A percentile compares a stretch with the other conserved stretches of the same genome.
phyloP scores from a whole-genome alignment of 768 basidiomycete genomes.

The Suillus tomentosus region DNA sequence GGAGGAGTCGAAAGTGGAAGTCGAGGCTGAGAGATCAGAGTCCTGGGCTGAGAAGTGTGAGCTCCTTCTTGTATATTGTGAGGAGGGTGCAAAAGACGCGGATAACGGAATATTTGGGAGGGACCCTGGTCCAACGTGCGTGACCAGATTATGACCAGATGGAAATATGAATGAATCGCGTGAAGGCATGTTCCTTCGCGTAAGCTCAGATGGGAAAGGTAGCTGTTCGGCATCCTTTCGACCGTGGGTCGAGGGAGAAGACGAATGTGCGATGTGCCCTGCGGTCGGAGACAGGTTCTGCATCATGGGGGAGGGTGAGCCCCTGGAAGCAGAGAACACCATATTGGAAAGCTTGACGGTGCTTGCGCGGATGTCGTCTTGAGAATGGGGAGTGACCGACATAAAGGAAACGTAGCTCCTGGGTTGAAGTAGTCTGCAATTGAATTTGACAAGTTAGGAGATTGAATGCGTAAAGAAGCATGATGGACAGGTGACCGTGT shows the following conservation, averaged over 20 bases:
- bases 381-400: conserved; percentile 47
- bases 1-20: conserved; percentile 30
- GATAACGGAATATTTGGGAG: conserved; percentile 16
- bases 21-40: conserved; percentile 29
- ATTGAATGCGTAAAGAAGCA: conserved; percentile 17
- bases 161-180: conserved; percentile 45
- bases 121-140: conserved; percentile 7
- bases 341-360: conserved; percentile 69
- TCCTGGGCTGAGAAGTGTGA: conserved; percentile 24
- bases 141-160: conserved; percentile 24
- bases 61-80: conserved; percentile 27
- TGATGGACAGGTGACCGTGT: conserved; percentile 13
- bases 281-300: background rate
- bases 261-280: background rate
- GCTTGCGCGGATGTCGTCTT: conserved; percentile 62
- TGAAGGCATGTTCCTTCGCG: conserved; percentile 13
- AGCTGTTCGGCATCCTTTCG: background rate
- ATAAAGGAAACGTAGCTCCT: conserved; percentile 43
- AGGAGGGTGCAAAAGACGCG: conserved; percentile 27
- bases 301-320: background rate
- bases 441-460: conserved; percentile 17
- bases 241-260: background rate
- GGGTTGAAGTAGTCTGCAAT: conserved; percentile 56
- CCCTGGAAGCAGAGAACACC: conserved; percentile 35
- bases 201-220: conserved; percentile 1